Evolutionary conservation across 2,329 filamentous ascomycete genomes (phyloP), one percentile per base, ranked within the genome.

Genomic region (Aotearoamyces nothofagi): DNA sequence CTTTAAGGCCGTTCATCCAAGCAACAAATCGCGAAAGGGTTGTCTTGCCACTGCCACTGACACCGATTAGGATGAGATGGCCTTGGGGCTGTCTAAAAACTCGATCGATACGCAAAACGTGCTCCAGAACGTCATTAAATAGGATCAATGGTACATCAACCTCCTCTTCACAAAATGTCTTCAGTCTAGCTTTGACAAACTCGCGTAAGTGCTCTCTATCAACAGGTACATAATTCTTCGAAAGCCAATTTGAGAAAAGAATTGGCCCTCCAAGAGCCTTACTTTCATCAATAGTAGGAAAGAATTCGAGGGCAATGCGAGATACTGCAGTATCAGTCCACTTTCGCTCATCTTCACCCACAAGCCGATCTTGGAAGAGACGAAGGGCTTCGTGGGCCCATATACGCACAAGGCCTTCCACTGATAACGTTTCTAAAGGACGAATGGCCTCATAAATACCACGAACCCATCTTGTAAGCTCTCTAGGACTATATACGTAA

Each of bases 1-100:
- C 86, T 51, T 87, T 93, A 35, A 99, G 66, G 34, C 92, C 92
- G 47, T 98, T 99, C 90, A 98, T 98, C 90, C 90, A 99, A 26
- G 90, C 90, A 35, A 98, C 90, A 40, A 99, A 99, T 33, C 92
- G 78, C 17, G 92, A 96, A 9, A 99, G 59, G 0, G 90, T 99
- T 4, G 90, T 99, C 63, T 99, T 99, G 56, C 90, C 90, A 61
- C 83, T 92, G 41, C 90, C 92, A 51, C 90, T 98, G 31, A 98
- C 90, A 60, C 90, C 90, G 44, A 99, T 98, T 32, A 99, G 66
- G 41, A 99, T 98, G 37, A 99, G 65, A 66, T 99, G 90, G 32
- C 90, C 90, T 52, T 99, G 90, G 2, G 92, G 90, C 50, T 99
- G 90, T 45, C 92, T 72, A 67, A 99, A 98, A 25, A 99, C 90